Evolutionary conservation across 2,329 filamentous ascomycete species (phyloP).

Genomic region (Colletotrichum gigasporum): DNA sequence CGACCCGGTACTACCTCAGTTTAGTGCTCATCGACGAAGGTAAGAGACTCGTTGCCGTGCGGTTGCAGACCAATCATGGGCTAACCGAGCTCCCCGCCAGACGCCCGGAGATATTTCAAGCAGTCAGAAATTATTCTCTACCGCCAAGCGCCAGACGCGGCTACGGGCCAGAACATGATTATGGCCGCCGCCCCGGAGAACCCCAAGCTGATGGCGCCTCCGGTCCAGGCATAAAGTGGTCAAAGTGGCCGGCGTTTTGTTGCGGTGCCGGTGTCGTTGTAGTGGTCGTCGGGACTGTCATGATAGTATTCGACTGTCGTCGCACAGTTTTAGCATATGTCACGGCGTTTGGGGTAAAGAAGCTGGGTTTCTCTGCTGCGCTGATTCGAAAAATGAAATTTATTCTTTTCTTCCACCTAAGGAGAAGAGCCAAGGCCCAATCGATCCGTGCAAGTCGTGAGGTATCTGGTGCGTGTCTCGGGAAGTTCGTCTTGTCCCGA

Average conservation of each 20-base stretch:
- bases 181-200: slow-evolving; percentile 56
- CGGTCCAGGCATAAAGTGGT: slow-evolving; percentile 30
- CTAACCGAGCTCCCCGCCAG: slow-evolving; percentile 61
- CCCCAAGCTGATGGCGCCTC: slow-evolving; percentile 52
- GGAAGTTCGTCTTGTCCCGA: slow-evolving; percentile 5
- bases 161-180: slow-evolving; percentile 47
- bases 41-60: slow-evolving; percentile 44
- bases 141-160: slow-evolving; percentile 76
- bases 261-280: background rate
- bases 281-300: too few species aligned
- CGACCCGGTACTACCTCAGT: slow-evolving; percentile 96
- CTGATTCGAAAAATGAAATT: slow-evolving; percentile 34
- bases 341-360: slow-evolving; percentile 47
- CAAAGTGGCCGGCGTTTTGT: background rate
- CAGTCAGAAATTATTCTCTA: slow-evolving; percentile 98
- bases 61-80: background rate
- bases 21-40: slow-evolving; percentile 96
- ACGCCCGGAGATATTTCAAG: slow-evolving; percentile 97
- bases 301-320: slow-evolving; percentile 18
- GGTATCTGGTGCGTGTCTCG: slow-evolving; percentile 26
- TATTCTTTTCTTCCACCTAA: slow-evolving; percentile 31
- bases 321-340: slow-evolving; percentile 48
- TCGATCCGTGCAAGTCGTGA: slow-evolving; percentile 35
- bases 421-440: slow-evolving; percentile 35
- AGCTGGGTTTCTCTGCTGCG: slow-evolving; percentile 32